phyloP scores from a whole-genome alignment of 1,284 basidiomycete species.

The Acaromyces ingoldii region DNA sequence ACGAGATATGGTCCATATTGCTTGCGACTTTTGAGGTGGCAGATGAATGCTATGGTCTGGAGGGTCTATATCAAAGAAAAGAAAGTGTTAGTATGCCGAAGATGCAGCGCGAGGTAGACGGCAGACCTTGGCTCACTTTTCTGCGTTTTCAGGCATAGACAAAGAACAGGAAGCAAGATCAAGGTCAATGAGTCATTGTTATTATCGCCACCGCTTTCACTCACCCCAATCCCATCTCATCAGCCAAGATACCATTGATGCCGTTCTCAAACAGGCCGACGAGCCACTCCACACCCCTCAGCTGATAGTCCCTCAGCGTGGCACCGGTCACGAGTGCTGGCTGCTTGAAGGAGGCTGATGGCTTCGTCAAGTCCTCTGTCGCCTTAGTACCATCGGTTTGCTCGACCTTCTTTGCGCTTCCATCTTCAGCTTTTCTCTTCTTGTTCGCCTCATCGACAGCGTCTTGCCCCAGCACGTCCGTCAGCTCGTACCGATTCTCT shows the following conservation, averaged over 20 bases:
- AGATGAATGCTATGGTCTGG: slow-evolving; percentile 87
- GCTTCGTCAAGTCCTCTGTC: background rate
- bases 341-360: slow-evolving; percentile 54
- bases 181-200: too few relatives aligned
- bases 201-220: too few relatives aligned
- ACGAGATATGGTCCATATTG: slow-evolving; percentile 77
- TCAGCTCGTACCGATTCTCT: slow-evolving; percentile 17
- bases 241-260: slow-evolving; percentile 82
- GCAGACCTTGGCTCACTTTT: too few relatives aligned
- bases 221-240: slow-evolving; percentile 91
- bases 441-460: slow-evolving; percentile 15
- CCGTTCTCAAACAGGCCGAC: slow-evolving; percentile 86
- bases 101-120: too few relatives aligned
- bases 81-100: too few relatives aligned
- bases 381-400: slow-evolving; percentile 27
- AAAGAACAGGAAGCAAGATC: too few relatives aligned
- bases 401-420: slow-evolving; percentile 56
- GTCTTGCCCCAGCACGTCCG: background rate
- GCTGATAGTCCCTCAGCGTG: slow-evolving; percentile 79
- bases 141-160: too few relatives aligned
- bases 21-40: slow-evolving; percentile 73
- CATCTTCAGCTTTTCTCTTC: slow-evolving; percentile 43
- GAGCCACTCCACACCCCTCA: slow-evolving; percentile 96
- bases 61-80: too few relatives aligned
- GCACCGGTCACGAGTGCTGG: slow-evolving; percentile 77